Evolutionary conservation across 2,329 filamentous ascomycete species (phyloP).

Genomic region (Scedosporium aurantiacum): DNA sequence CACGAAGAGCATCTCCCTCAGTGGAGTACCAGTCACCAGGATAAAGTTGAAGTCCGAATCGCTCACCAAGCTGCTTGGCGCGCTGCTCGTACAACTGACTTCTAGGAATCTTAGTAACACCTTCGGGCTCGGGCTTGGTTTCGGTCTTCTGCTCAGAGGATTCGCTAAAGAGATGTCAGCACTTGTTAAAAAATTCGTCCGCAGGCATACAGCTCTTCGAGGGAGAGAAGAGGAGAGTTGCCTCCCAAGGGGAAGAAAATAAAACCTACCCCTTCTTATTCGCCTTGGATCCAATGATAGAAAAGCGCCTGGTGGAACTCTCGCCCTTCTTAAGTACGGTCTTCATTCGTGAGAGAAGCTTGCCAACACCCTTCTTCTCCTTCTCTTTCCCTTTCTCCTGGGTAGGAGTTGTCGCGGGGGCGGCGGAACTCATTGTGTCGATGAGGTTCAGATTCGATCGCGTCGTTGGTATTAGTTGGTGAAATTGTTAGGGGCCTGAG

Average conservation of each 20-base stretch:
- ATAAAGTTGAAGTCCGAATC: slow-evolving; percentile 45
- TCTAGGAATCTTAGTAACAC: slow-evolving; percentile 16
- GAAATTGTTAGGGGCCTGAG: neutral
- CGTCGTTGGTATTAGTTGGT: neutral
- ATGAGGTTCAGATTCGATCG: neutral
- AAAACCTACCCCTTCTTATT: slow-evolving; percentile 17
- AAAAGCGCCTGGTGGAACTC: slow-evolving; percentile 16
- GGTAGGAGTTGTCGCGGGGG: neutral
- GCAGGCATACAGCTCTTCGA: neutral
- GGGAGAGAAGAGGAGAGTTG: neutral
- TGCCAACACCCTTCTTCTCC: slow-evolving; percentile 37
- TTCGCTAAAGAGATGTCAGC: neutral
- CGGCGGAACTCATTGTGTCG: slow-evolving; percentile 5
- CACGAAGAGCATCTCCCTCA: slow-evolving; percentile 47
- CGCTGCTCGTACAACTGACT: slow-evolving; percentile 44
- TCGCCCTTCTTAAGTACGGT: slow-evolving; percentile 37
- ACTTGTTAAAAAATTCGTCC: neutral
- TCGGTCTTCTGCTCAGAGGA: slow-evolving; percentile 7
- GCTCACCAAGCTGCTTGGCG: slow-evolving; percentile 42
- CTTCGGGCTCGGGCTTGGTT: slow-evolving; percentile 14
- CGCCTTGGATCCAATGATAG: slow-evolving; percentile 14
- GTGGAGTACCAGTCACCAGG: slow-evolving; percentile 40
- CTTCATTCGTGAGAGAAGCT: slow-evolving; percentile 37
- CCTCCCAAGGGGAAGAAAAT: neutral
- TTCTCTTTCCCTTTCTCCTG: slow-evolving; percentile 21